phyloP scores from a whole-genome alignment of 2,329 filamentous ascomycete genomes.

The Sporothrix protearum region DNA sequence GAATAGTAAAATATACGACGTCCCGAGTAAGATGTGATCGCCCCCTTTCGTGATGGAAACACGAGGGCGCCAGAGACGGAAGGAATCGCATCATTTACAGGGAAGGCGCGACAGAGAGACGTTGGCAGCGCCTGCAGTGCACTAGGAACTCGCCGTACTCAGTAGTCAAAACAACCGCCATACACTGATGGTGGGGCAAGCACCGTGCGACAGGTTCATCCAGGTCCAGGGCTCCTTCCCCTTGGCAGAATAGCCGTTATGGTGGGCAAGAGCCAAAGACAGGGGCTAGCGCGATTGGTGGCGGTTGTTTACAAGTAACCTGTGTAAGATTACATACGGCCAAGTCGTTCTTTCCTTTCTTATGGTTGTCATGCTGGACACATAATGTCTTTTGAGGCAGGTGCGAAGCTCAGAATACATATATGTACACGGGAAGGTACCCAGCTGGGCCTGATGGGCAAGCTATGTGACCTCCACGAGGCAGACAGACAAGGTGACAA shows the following conservation, averaged over 20 bases:
- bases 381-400: background rate
- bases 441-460: background rate
- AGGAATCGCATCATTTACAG: conserved; percentile 13
- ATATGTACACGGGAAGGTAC: background rate
- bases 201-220: too few relatives aligned
- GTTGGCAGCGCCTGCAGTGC: background rate
- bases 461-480: background rate
- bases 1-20: background rate
- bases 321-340: background rate
- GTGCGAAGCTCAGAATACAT: background rate
- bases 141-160: background rate
- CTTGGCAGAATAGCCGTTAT: background rate
- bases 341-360: background rate
- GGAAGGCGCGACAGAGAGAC: conserved; percentile 7
- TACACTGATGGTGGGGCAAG: background rate
- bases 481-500: background rate
- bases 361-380: background rate
- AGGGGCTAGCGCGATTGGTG: background rate
- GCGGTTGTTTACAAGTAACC: background rate
- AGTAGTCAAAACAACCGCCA: background rate
- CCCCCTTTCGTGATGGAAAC: background rate
- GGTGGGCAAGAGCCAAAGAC: background rate
- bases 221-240: too few relatives aligned
- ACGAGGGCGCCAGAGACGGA: conserved; percentile 12
- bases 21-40: background rate